These are phyloP conservation scores for Aspergillus candidus DNA, from an alignment of 2,329 filamentous ascomycete genomes.

Conservation along the genomic window DNA sequence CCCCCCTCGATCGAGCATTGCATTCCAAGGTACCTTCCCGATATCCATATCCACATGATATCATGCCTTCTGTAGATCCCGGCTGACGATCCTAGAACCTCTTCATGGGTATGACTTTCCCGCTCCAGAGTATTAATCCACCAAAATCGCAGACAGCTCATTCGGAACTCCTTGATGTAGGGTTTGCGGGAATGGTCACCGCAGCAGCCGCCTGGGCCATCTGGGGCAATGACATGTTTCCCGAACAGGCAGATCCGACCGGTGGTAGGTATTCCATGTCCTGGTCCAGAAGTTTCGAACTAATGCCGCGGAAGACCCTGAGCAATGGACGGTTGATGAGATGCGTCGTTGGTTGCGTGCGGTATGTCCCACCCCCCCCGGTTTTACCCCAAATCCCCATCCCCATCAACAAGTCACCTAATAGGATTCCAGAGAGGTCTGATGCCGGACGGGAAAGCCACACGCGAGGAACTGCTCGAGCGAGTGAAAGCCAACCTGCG, in stretches of 20 bases:
- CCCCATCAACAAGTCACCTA: neutral
- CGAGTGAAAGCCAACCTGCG: conserved; percentile 64
- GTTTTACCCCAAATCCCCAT: neutral
- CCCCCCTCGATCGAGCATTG: conserved; percentile 61
- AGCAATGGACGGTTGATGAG: conserved; percentile 72
- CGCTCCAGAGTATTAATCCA: neutral
- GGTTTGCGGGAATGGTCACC: conserved; percentile 74
- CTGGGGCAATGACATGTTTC: conserved; percentile 81
- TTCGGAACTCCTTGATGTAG: conserved; percentile 41
- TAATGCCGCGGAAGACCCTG: conserved; percentile 46
- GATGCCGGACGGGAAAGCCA: conserved; percentile 53
- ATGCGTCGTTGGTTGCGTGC: conserved; percentile 72
- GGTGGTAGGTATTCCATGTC: conserved; percentile 49
- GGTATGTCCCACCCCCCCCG: conserved; percentile 49
- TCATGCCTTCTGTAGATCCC: conserved; percentile 1
- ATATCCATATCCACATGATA: neutral
- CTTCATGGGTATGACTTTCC: conserved; percentile 53
- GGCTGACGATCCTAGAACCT: conserved; percentile 50
- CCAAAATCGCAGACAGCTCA: neutral
- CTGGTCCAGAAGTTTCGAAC: conserved; percentile 1
- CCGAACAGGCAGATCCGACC: conserved; percentile 65
- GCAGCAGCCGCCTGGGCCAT: conserved; percentile 78
- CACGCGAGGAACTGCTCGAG: conserved; percentile 59
- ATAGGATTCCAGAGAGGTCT: conserved; percentile 52
- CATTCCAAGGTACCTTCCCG: conserved; percentile 57